A percentile compares a stretch with the other conserved stretches of the same genome.
Evolutionary conservation across 2,329 filamentous ascomycete species (phyloP).

Genomic region (Arthrobotrys megalospora): DNA sequence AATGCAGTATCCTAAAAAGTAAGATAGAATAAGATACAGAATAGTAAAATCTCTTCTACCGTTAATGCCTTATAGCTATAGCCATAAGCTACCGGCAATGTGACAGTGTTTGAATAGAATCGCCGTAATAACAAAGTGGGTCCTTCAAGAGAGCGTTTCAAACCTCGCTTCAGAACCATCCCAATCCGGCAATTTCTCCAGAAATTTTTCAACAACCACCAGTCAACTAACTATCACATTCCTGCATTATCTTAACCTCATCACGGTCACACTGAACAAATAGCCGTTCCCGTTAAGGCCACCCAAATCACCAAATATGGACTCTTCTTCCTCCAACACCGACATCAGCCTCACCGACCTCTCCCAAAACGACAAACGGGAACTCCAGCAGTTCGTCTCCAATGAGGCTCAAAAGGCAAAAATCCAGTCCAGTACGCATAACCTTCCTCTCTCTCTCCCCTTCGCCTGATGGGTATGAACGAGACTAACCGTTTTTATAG

Average conservation of each 20-base stretch:
- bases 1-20: too few species aligned
- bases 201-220: constrained; percentile 20
- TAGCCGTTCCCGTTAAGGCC: not conserved
- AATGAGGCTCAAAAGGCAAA: constrained; percentile 87
- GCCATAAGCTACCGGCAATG: not conserved
- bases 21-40: too few species aligned
- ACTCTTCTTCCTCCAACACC: constrained; percentile 47
- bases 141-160: constrained; percentile 39
- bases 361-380: constrained; percentile 84
- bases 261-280: constrained; percentile 3
- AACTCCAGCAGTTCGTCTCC: constrained; percentile 87
- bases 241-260: not conserved
- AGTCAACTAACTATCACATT: not conserved
- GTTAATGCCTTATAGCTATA: too few species aligned
- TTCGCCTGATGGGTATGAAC: not conserved
- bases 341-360: constrained; percentile 80
- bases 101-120: constrained; percentile 8
- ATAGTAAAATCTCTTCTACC: too few species aligned
- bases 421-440: constrained; percentile 71
- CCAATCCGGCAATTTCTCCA: constrained; percentile 45
- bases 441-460: constrained; percentile 29
- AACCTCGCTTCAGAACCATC: constrained; percentile 27
- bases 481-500: constrained; percentile 66
- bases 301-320: constrained; percentile 64
- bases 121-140: not conserved